Evolutionary conservation across 1,139 yeast species (phyloP).

Genomic region (Candida sp.): DNA sequence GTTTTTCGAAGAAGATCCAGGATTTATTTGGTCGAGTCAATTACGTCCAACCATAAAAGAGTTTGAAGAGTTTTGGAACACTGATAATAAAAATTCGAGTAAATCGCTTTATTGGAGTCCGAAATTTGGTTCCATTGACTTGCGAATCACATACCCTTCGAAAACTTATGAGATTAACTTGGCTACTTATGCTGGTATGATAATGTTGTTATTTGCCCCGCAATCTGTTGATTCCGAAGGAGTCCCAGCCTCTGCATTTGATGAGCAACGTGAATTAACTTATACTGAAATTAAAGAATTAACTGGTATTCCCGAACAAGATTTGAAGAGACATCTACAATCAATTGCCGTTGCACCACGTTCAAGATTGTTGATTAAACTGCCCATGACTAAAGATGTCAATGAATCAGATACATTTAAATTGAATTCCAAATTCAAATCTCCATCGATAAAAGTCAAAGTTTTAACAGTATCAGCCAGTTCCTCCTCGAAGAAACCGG

Average conservation of each 20-base stretch:
- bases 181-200: slow-evolving; percentile 77
- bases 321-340: slow-evolving; percentile 73
- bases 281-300: slow-evolving; percentile 59
- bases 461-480: slow-evolving; percentile 64
- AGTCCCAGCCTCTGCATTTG: slow-evolving; percentile 36
- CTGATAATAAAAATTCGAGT: slow-evolving; percentile 64
- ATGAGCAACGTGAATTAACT: slow-evolving; percentile 36
- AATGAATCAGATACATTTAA: slow-evolving; percentile 60
- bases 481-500: slow-evolving; percentile 25
- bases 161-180: slow-evolving; percentile 76
- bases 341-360: slow-evolving; percentile 86
- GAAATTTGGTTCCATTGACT: slow-evolving; percentile 76
- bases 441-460: slow-evolving; percentile 71
- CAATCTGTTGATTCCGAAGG: slow-evolving; percentile 45
- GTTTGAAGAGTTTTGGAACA: slow-evolving; percentile 43
- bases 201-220: slow-evolving; percentile 69
- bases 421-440: slow-evolving; percentile 68
- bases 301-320: slow-evolving; percentile 72
- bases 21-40: slow-evolving; percentile 49
- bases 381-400: slow-evolving; percentile 74
- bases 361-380: slow-evolving; percentile 66
- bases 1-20: slow-evolving; percentile 31
- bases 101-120: slow-evolving; percentile 83
- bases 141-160: slow-evolving; percentile 62
- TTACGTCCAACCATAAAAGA: slow-evolving; percentile 33